These are phyloP conservation scores for Casaregolazyma suthepensis DNA, from an alignment of 1,139 yeast genomes.

Conservation along the genomic window DNA sequence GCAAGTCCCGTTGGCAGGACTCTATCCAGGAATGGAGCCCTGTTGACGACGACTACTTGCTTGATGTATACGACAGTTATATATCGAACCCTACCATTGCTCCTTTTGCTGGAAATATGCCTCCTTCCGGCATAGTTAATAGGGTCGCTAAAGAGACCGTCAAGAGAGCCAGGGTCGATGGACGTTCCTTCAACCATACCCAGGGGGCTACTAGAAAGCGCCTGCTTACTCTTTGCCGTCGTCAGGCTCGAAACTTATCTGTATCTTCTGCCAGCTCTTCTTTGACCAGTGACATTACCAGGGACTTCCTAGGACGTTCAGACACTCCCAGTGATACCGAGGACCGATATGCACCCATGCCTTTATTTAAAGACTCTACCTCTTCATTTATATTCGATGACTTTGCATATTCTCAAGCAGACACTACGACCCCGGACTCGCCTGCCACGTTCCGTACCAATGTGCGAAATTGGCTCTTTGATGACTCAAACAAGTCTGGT, in stretches of 20 bases:
- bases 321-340: background rate
- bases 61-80: constrained; percentile 24
- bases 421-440: background rate
- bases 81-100: constrained; percentile 31
- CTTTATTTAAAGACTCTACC: constrained; percentile 1
- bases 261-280: background rate
- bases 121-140: constrained; percentile 35
- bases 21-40: constrained; percentile 25
- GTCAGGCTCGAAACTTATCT: constrained; percentile 11
- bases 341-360: constrained; percentile 1
- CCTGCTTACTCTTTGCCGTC: constrained; percentile 25
- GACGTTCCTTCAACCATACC: constrained; percentile 30
- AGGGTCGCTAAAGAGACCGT: constrained; percentile 31
- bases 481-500: background rate
- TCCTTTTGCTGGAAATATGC: constrained; percentile 33
- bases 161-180: constrained; percentile 24
- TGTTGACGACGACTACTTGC: constrained; percentile 28
- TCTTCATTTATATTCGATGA: constrained; percentile 4
- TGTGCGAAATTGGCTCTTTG: background rate
- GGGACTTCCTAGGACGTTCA: background rate
- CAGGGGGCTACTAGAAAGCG: constrained; percentile 30
- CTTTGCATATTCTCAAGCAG: constrained; percentile 2
- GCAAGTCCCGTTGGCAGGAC: constrained; percentile 8
- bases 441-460: background rate
- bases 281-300: background rate